phyloP scores from a whole-genome alignment of 306 rosid species.

The Cucumis sativus region DNA sequence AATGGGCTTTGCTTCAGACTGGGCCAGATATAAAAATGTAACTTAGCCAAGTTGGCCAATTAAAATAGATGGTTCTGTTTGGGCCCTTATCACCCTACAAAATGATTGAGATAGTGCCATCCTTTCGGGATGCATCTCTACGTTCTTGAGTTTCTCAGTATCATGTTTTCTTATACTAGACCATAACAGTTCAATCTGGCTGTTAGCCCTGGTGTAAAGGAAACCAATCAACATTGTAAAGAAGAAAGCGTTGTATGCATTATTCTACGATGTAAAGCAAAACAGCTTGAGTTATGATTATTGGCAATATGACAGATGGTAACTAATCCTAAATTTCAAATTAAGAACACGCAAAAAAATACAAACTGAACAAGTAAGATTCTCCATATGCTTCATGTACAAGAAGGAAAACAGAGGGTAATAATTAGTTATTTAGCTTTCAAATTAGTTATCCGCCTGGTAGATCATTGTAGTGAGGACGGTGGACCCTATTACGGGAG shows the following conservation, averaged over 20 bases:
- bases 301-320: not conserved
- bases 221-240: not conserved
- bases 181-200: not conserved
- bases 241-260: not conserved
- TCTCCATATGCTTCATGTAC: not conserved
- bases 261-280: not conserved
- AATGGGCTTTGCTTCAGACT: conserved; percentile 1
- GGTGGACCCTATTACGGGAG: not conserved
- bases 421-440: not conserved
- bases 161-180: not conserved
- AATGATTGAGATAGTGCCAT: not conserved
- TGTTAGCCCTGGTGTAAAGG: not conserved
- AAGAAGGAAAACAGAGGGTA: not conserved
- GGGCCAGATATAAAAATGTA: not conserved
- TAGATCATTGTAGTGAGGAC: not conserved
- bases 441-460: not conserved
- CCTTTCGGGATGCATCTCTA: not conserved
- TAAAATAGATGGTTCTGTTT: not conserved
- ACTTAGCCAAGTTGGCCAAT: not conserved
- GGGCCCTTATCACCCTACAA: not conserved
- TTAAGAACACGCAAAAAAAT: not conserved
- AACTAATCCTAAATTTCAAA: not conserved
- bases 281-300: not conserved
- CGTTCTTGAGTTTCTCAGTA: not conserved
- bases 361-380: not conserved